Evolutionary conservation across 148 eudicot genomes (phyloP), one percentile per base, ranked within the genome.

Genomic region (Suaeda aralocaspica): DNA sequence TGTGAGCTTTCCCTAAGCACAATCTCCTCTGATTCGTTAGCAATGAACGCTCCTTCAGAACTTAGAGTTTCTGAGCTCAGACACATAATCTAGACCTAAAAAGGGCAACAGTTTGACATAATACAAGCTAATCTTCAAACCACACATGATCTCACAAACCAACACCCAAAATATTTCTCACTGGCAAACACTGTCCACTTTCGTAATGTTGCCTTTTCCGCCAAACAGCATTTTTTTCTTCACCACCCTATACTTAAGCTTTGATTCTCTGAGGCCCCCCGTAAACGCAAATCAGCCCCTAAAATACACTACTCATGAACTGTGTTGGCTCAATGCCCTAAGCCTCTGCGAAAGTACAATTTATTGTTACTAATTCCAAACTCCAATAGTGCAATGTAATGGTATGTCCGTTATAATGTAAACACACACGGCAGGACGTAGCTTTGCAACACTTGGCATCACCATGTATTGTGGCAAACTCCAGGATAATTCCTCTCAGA

Each of bases 381-480:
- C n/a, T n/a, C n/a, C 41, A 41, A 21, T 55, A 8, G 10, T n/a
- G 53, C 24, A 63, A 28, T 25, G 70, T 24, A 46, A 9, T 19
- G 11, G 7, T 29, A 33, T 30, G 52, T 15, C 15, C 59, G n/a
- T n/a, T n/a, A n/a, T n/a, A n/a, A n/a, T n/a, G 16, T 41, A 25
- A 50, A 24, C 19, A 64, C 29, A 31, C n/a, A 53, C 19, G 26
- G 58, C 45, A 66, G 29, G 62, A 10, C n/a, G 25, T 29, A 53
- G 1, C 28, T 46, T 45, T 63, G 60, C 3, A 59, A 92, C 98
- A n/a, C 98, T 90, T 83, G 88, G 88, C 92, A 93, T 91, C 70
- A 93, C 96, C 90, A 93, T 82, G 83, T 93, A 90, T 77, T 90
- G 98, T 1, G n/a, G 98, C 96, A 85, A 93, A 93, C 98, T n/a